Conservation (phyloP, 768 basidiomycete genomes). For the Pulveroboletus ravenelii region DNA sequence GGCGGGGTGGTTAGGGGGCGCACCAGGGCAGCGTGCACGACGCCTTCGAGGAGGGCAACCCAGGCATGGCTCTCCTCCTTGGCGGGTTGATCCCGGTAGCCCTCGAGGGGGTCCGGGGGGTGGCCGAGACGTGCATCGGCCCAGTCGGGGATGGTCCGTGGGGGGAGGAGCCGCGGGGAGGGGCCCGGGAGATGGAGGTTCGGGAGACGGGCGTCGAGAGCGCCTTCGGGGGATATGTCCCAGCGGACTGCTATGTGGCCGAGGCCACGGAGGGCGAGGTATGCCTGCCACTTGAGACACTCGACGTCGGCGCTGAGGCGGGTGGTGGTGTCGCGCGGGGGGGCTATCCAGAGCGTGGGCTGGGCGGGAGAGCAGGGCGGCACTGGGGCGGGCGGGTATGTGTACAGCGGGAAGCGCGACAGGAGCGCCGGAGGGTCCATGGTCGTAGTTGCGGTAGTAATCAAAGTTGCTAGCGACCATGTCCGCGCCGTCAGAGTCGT, state of each 20-base stretch:
- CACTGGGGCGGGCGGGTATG: constrained; percentile 39
- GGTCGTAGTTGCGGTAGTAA: constrained; percentile 6
- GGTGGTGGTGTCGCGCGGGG: constrained; percentile 35
- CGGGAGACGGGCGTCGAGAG: constrained; percentile 63
- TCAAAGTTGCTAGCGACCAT: constrained; percentile 2
- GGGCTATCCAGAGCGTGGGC: constrained; percentile 64
- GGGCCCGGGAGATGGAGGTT: constrained; percentile 56
- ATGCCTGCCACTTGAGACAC: constrained; percentile 89
- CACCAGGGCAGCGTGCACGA: constrained; percentile 74
- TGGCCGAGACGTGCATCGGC: constrained; percentile 49
- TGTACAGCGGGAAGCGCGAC: constrained; percentile 56
- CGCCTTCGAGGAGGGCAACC: constrained; percentile 73
- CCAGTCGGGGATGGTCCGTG: constrained; percentile 71
- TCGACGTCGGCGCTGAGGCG: constrained; percentile 73
- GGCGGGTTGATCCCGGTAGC: constrained; percentile 55
- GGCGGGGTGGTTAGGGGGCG: constrained; percentile 17
- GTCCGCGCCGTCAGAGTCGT: constrained; percentile 55
- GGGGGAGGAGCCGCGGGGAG: constrained; percentile 52
- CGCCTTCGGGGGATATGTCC: constrained; percentile 68
- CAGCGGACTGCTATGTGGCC: constrained; percentile 51
- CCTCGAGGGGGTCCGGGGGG: constrained; percentile 49
- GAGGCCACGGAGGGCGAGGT: constrained; percentile 56
- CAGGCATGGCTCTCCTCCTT: constrained; percentile 78
- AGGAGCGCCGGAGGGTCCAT: constrained; percentile 45
- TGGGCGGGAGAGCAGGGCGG: constrained; percentile 24